Base-by-base conservation (phyloP, 164 flowering plant genomes). In the Liriodendron chinense region DNA sequence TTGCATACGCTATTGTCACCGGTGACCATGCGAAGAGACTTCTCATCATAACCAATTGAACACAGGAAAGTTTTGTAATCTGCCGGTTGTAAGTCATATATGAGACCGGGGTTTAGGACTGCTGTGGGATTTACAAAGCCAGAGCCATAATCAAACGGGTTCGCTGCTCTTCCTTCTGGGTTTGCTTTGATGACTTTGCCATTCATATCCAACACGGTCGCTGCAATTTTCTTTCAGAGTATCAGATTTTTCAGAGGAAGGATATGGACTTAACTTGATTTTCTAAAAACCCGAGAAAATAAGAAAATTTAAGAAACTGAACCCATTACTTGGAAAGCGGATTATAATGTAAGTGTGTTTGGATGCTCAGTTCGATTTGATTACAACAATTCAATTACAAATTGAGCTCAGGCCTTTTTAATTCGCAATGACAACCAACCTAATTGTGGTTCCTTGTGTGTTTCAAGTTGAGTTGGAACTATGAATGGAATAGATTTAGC, bases 61-160 rank as follows among this genome's bases (percentile, higher is more conserved):
- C 97, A 92, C 18, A 92, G 93, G 80, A 92, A 92, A 6, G 75
- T 77, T 76, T 78, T 85, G 81, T 86, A 88, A 74, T 91, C 94
- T 24, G 43, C 7, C 0, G 88, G 80, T 53, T 78, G 68, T n/a
- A 83, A 74, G 72, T 92, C 97, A 50, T 92, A 92, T 75, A 92
- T 24, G 13, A 92, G 91, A 28, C 97, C 97, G 48, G 97, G 94
- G 78, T 89, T 83, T 56, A 91, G 89, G 69, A 84, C 91, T 76
- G 77, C 78, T 34, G 72, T 82, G 9, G 94, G 94, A 69, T 85
- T 82, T 49, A 89, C 73, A 61, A 89, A 89, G n/a, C 97, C 97
- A 43, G 97, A 78, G 0, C 97, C 97, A 74, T 84, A 88, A 73
- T 91, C 94, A 81, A 92, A 92, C 47, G 97, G 83, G 68, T 80